A percentile compares a stretch with the other conserved stretches of the same genome.
Evolutionary conservation across 768 basidiomycete species (phyloP).

Genomic region (Mycena olivaceomarginata): DNA sequence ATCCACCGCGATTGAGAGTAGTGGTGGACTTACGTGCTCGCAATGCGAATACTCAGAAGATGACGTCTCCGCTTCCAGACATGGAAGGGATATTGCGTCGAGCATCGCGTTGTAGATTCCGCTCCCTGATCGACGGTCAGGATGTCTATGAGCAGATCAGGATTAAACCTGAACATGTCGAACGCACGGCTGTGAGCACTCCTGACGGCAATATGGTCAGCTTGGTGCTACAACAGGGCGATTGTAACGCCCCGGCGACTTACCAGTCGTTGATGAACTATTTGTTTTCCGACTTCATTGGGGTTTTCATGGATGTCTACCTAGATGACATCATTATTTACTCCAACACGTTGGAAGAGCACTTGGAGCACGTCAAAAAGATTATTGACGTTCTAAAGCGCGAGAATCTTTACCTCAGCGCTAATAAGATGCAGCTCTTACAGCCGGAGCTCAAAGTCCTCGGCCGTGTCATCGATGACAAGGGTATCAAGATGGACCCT

Average conservation of each 20-base stretch:
- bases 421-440: slow-evolving; percentile 16
- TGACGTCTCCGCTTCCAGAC: background rate
- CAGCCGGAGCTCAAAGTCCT: slow-evolving; percentile 52
- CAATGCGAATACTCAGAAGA: background rate
- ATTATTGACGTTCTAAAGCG: too few relatives aligned
- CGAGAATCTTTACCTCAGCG: too few relatives aligned
- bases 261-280: too few relatives aligned
- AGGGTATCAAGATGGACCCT: slow-evolving; percentile 45
- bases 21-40: too few relatives aligned
- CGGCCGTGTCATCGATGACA: slow-evolving; percentile 56
- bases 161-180: background rate
- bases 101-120: background rate
- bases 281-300: slow-evolving; percentile 49
- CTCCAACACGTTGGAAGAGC: slow-evolving; percentile 59
- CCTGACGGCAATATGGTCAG: slow-evolving; percentile 50
- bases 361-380: slow-evolving; percentile 49
- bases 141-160: background rate
- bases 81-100: background rate
- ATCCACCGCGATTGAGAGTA: too few relatives aligned
- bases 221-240: background rate
- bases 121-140: background rate
- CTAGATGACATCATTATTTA: slow-evolving; percentile 63
- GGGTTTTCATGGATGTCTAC: slow-evolving; percentile 53
- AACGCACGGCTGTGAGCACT: background rate
- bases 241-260: too few relatives aligned